Evolutionary conservation across 352 stramenopile species (phyloP).

Genomic region (Phytophthora boehmeriae): DNA sequence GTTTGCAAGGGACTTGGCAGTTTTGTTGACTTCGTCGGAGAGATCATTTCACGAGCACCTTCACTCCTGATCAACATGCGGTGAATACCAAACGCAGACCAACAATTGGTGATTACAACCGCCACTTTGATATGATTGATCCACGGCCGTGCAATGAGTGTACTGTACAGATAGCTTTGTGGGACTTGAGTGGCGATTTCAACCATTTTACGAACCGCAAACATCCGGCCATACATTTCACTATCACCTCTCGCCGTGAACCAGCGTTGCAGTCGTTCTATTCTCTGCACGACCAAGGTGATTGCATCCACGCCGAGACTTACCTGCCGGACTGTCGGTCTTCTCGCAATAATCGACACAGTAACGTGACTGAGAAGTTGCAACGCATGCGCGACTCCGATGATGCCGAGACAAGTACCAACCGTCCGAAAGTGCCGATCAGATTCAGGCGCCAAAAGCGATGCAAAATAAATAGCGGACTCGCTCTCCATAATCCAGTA

Average conservation of each 20-base stretch:
- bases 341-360: constrained; percentile 11
- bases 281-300: background rate
- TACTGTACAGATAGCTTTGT: constrained; percentile 51
- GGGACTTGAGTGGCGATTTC: constrained; percentile 49
- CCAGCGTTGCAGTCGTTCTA: background rate
- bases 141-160: constrained; percentile 47
- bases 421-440: constrained; percentile 27
- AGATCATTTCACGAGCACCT: background rate
- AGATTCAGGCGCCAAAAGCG: constrained; percentile 22
- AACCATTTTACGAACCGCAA: constrained; percentile 41
- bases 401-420: constrained; percentile 13
- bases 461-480: constrained; percentile 44
- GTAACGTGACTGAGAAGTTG: constrained; percentile 13
- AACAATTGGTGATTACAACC: constrained; percentile 49
- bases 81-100: constrained; percentile 30
- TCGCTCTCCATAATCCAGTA: constrained; percentile 43
- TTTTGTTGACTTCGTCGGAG: background rate
- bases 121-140: constrained; percentile 55
- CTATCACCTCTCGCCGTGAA: constrained; percentile 19
- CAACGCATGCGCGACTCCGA: constrained; percentile 16
- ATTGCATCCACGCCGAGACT: constrained; percentile 2
- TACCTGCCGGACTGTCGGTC: constrained; percentile 1
- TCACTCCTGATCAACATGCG: constrained; percentile 5
- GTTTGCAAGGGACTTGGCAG: background rate
- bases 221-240: constrained; percentile 33